Evolutionary conservation across 2,329 filamentous ascomycete genomes (phyloP).

Genomic region (Sclerotinia nivalis): DNA sequence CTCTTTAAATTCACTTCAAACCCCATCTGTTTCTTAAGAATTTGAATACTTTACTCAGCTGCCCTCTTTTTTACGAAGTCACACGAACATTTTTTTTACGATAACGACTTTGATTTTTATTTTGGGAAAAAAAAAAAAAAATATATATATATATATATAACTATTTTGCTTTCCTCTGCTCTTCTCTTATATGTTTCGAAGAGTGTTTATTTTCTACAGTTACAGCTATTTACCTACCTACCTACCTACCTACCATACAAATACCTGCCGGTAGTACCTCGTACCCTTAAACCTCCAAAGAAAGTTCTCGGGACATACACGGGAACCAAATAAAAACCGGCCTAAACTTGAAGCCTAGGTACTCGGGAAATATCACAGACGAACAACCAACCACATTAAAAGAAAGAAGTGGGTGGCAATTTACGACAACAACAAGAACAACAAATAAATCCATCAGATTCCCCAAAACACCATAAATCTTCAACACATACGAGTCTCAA

Average conservation of each 20-base stretch:
- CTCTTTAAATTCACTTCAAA: not conserved
- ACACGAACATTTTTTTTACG: slow-evolving; percentile 18
- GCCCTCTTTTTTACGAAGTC: slow-evolving; percentile 13
- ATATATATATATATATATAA: no score
- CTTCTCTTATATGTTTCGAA: not conserved
- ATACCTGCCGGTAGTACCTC: no score
- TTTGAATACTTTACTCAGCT: slow-evolving; percentile 4
- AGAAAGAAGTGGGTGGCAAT: no score
- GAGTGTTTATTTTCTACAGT: not conserved
- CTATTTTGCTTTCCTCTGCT: not conserved
- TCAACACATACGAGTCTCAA: not conserved
- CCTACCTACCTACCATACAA: no score
- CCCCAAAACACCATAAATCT: no score
- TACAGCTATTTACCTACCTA: no score
- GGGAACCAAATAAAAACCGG: no score
- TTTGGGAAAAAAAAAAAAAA: not conserved
- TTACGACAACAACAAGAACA: not conserved
- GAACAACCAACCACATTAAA: no score
- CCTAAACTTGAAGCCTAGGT: no score
- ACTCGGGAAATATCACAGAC: no score
- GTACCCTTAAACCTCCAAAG: not conserved
- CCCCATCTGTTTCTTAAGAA: not conserved
- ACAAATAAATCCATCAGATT: slow-evolving; percentile 10
- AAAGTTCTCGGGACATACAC: not conserved
- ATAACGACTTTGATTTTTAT: not conserved